Percentiles rank a stretch among this genome's conserved stretches.
Evolutionary conservation across 257 asterid species (phyloP).

Genomic region (Ophiorrhiza pumila): DNA sequence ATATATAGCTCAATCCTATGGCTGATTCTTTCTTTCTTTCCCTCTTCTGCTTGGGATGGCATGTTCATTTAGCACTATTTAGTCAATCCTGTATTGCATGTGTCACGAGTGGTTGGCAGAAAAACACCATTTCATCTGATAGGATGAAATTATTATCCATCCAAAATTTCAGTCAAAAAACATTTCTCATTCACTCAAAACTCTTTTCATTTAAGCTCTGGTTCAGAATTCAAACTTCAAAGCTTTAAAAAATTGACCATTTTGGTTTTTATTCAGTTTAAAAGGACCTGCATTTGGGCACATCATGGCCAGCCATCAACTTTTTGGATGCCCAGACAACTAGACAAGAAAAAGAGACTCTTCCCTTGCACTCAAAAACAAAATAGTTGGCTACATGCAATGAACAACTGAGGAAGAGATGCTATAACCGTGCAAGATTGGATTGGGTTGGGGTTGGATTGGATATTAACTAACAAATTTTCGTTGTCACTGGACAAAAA

Average conservation of each 20-base stretch:
- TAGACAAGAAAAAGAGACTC: slow-evolving; percentile 6
- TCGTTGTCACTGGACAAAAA: background rate
- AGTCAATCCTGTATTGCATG: too few species aligned
- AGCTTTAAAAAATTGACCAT: background rate
- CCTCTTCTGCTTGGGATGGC: too few species aligned
- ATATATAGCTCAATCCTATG: too few species aligned
- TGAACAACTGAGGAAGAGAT: background rate
- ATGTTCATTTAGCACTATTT: too few species aligned
- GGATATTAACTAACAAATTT: background rate
- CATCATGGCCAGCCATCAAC: background rate
- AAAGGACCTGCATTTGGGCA: background rate
- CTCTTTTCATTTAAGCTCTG: background rate
- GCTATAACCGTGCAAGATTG: background rate
- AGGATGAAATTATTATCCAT: background rate
- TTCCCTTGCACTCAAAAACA: background rate
- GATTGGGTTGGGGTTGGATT: background rate
- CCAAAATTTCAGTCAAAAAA: background rate
- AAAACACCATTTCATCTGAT: too few species aligned
- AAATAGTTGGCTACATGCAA: background rate
- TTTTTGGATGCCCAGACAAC: slow-evolving; percentile 3
- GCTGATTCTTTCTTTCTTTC: too few species aligned
- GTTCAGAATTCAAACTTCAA: background rate
- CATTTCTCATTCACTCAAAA: slow-evolving; percentile 3
- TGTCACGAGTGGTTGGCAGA: too few species aligned
- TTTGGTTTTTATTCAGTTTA: background rate